A percentile compares a stretch with the other conserved stretches of the same genome.
Conservation (phyloP, 164 flowering plant species). For the Liriodendron chinense region DNA sequence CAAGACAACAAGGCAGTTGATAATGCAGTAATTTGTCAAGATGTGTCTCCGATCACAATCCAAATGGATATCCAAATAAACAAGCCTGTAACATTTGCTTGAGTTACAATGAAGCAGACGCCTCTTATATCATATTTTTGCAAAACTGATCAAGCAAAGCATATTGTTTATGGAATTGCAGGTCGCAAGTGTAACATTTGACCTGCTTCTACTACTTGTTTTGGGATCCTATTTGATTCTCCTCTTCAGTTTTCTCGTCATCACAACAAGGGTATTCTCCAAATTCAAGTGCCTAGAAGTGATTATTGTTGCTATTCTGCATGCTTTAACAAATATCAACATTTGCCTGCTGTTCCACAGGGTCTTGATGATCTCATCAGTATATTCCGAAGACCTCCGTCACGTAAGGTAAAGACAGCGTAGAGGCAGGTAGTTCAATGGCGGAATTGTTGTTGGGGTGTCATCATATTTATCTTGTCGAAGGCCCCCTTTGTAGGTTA, state of each 20-base stretch:
- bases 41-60: no score
- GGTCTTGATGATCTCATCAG: conserved; percentile 97
- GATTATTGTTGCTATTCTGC: background rate
- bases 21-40: no score
- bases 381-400: conserved; percentile 83
- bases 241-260: conserved; percentile 84
- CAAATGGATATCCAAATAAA: no score
- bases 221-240: conserved; percentile 85
- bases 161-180: conserved; percentile 23
- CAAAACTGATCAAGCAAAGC: background rate
- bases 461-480: background rate
- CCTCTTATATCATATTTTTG: background rate
- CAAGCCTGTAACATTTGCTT: background rate
- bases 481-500: background rate
- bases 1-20: no score
- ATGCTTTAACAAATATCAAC: background rate
- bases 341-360: conserved; percentile 31
- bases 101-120: background rate
- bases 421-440: conserved; percentile 19
- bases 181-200: conserved; percentile 95
- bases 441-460: background rate
- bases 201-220: conserved; percentile 81
- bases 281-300: background rate
- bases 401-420: conserved; percentile 80
- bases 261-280: conserved; percentile 77